These are phyloP conservation scores for Puccinia triticina DNA, from an alignment of 1,284 basidiomycete genomes.

Conservation along the genomic window DNA sequence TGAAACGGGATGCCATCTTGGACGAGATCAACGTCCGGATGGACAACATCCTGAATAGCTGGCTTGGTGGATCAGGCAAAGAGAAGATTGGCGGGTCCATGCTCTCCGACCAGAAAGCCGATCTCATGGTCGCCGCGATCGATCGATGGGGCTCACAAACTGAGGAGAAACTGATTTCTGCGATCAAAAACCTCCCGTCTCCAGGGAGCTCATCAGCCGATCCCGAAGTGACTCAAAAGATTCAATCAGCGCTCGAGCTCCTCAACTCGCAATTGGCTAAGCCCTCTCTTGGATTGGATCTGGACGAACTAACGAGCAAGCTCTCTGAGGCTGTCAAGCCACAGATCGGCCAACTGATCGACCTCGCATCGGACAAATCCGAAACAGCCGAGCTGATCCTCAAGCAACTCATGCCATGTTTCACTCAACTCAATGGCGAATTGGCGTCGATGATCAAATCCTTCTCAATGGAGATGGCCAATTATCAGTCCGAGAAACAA, in stretches of 20 bases:
- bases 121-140: slow-evolving; percentile 20
- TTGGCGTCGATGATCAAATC: slow-evolving; percentile 7
- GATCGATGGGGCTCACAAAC: slow-evolving; percentile 20
- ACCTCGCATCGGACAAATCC: slow-evolving; percentile 78
- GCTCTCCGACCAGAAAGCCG: not conserved
- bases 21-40: slow-evolving; percentile 43
- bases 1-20: slow-evolving; percentile 46
- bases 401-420: slow-evolving; percentile 70
- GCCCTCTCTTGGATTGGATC: slow-evolving; percentile 67
- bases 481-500: not conserved
- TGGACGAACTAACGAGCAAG: slow-evolving; percentile 71
- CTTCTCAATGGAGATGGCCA: not conserved
- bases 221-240: not conserved
- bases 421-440: slow-evolving; percentile 64
- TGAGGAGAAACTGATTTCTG: slow-evolving; percentile 22
- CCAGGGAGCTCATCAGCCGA: not conserved
- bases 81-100: slow-evolving; percentile 4
- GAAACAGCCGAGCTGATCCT: slow-evolving; percentile 79
- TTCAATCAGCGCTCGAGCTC: slow-evolving; percentile 4
- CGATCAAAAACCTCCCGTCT: slow-evolving; percentile 11
- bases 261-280: not conserved
- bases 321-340: slow-evolving; percentile 80
- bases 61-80: slow-evolving; percentile 1
- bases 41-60: slow-evolving; percentile 26
- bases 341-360: slow-evolving; percentile 79